Evolutionary conservation across 2,329 filamentous ascomycete genomes (phyloP), one percentile per base, ranked within the genome.

Genomic region (Phaeoacremonium minimum): DNA sequence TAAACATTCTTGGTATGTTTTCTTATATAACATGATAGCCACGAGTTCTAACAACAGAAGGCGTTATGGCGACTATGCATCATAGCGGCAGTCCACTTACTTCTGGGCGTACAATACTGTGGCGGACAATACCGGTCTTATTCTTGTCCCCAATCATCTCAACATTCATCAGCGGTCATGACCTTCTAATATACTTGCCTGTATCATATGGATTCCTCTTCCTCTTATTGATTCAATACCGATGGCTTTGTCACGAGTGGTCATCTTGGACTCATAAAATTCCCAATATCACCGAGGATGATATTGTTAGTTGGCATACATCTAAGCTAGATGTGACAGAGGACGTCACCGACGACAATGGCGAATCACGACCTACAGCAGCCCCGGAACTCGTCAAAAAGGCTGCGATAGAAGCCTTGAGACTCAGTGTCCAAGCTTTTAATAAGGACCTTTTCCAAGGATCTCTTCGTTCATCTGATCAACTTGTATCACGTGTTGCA

Each of bases 101-200:
- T 6, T 78, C 74, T n/a, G 75, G 76, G 1, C 69, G 77, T 16
- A 71, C 66, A 31, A 56, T 73, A 3, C 73, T 80, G 32, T 72
- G 77, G 43, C 51, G 60, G 13, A 72, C 73, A 20, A 67, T 81
- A 20, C 74, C 76, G 0, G 62, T 77, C 1, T 61, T 81, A 6
- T 66, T 75, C 36, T 55, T 80, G 15, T 75, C 75, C 0, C 77
- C 77, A 1, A 57, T 80, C 15, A 51, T 79, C 8, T 76, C 76
- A 0, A 66, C 68, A 1, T 78, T 71, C 46, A 49, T 72, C 17
- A 56, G 62, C 8, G 64, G 64, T 3, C 58, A 77, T 43, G 77
- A 81, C 45, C 60, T 75, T 0, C 57, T 66, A 17, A 67, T 82
- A 18, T 82, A 82, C 46, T 63, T 78, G 2, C 60, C 66, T 3